Conservation (phyloP, 768 basidiomycete genomes). For the Panus rudis region DNA sequence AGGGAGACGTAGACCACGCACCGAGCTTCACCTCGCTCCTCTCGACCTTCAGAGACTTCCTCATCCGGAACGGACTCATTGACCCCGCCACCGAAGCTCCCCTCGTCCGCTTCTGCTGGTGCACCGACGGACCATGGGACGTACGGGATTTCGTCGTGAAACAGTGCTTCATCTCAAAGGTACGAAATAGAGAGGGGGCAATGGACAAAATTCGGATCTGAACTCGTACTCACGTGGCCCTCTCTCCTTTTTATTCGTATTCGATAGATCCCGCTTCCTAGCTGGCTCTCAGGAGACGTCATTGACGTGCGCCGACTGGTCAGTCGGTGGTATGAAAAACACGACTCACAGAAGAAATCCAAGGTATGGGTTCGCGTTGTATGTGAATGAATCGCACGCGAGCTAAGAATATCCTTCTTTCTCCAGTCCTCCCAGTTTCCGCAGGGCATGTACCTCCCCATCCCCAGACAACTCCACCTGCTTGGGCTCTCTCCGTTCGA, state of each 20-base stretch:
- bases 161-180: constrained; percentile 84
- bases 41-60: constrained; percentile 53
- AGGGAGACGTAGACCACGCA: constrained; percentile 77
- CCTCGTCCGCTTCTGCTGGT: constrained; percentile 69
- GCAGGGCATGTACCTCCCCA: constrained; percentile 42
- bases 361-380: constrained; percentile 1
- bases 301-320: constrained; percentile 68
- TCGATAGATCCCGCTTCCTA: constrained; percentile 56
- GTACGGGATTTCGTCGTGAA: constrained; percentile 82
- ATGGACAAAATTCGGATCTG: no score
- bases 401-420: no score
- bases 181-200: no score
- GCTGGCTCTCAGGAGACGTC: constrained; percentile 67
- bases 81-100: constrained; percentile 48
- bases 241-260: constrained; percentile 7
- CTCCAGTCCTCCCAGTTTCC: constrained; percentile 6
- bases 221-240: constrained; percentile 13
- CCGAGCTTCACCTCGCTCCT: constrained; percentile 72
- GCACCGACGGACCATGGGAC: constrained; percentile 79
- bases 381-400: no score
- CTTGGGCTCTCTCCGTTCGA: constrained; percentile 70
- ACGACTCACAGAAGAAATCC: constrained; percentile 5
- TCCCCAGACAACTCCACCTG: constrained; percentile 66
- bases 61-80: constrained; percentile 66
- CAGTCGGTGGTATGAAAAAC: constrained; percentile 31